Base-by-base conservation (phyloP, 768 basidiomycete species). In the Collybia nuda region DNA sequence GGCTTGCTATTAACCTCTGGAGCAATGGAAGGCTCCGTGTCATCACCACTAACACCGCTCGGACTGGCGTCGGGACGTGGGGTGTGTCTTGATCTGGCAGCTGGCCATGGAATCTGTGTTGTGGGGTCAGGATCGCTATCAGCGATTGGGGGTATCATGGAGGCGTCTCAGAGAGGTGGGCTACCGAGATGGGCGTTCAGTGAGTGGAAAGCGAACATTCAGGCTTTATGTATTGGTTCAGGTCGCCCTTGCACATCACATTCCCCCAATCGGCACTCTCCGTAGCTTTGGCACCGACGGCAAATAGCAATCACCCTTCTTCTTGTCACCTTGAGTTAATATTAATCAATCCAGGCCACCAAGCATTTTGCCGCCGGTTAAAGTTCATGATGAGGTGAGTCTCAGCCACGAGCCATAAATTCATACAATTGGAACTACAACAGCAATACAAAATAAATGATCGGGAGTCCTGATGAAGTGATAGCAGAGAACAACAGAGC, bases 71-170 rank as follows among this genome's bases (percentile, higher is more conserved):
- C 47, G 22, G 43, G 15, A 50, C 41, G 56, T 52, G 14, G 59
- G 58, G 46, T 53, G n/a, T 54, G 55, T 23, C 68, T 62, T 15
- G 58, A 60, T 39, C 70, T 60, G 15, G 67, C 64, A 44, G 79
- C 73, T 42, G 89, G 89, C 89, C 89, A 91, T 19, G 89, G 68
- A 40, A 90, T 84, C 64, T 89, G 89, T 11, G 83, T 85, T 0
- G 86, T 86, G n/a, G 87, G 85, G 64, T 90, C 88, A 19, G 73
- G 72, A 57, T 88, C 84, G 52, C 67, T 67, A 62, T 87, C 85
- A 17, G 81, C 67, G 53, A 81, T 71, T 37, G 84, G 77, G 61
- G 84, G 80, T 52, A 85, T 73, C 86, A 90, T 90, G 45, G 60
- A 48, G 48, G 2, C 43, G 38, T 35, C 51, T 47, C 48, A 55